A percentile compares a stretch with the other conserved stretches of the same genome.
Evolutionary conservation across 1,139 yeast genomes (phyloP).

Genomic region (Suhomyces maxii): DNA sequence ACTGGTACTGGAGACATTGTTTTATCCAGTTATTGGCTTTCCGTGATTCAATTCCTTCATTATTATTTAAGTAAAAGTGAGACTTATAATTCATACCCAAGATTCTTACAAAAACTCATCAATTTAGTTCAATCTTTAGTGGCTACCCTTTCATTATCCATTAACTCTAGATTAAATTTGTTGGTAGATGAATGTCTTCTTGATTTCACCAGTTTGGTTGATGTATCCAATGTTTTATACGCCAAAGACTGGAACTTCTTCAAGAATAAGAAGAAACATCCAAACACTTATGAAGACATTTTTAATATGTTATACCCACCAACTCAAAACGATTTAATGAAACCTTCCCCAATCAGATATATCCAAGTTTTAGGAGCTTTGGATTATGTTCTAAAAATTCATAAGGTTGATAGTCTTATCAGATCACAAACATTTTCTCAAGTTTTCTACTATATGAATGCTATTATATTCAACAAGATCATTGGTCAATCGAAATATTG

Average conservation of each 20-base stretch:
- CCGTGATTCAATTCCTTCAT: conserved; percentile 64
- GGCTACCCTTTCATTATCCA: conserved; percentile 63
- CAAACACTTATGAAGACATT: conserved; percentile 65
- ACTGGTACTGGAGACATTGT: conserved; percentile 64
- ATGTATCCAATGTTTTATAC: conserved; percentile 58
- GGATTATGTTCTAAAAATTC: conserved; percentile 79
- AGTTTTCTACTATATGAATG: conserved; percentile 76
- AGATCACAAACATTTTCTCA: conserved; percentile 76
- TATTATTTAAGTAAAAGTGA: conserved; percentile 61
- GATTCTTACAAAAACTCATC: conserved; percentile 59
- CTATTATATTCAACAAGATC: conserved; percentile 71
- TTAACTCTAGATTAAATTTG: conserved; percentile 57
- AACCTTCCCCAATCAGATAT: conserved; percentile 85
- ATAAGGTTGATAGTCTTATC: conserved; percentile 73
- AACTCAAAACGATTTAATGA: conserved; percentile 56
- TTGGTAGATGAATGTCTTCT: conserved; percentile 64
- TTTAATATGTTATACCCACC: conserved; percentile 74
- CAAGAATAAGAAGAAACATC: conserved; percentile 50
- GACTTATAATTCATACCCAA: conserved; percentile 55
- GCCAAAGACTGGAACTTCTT: conserved; percentile 78
- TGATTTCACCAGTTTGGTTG: conserved; percentile 65
- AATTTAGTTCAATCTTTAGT: conserved; percentile 60
- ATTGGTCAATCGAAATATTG: conserved; percentile 65
- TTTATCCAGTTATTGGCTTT: conserved; percentile 69
- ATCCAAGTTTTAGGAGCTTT: conserved; percentile 88